Percentiles rank a stretch among this genome's conserved stretches.
Evolutionary conservation across 192 early-diverging fungal species (phyloP).

Genomic region (Umbelopsis sp.): DNA sequence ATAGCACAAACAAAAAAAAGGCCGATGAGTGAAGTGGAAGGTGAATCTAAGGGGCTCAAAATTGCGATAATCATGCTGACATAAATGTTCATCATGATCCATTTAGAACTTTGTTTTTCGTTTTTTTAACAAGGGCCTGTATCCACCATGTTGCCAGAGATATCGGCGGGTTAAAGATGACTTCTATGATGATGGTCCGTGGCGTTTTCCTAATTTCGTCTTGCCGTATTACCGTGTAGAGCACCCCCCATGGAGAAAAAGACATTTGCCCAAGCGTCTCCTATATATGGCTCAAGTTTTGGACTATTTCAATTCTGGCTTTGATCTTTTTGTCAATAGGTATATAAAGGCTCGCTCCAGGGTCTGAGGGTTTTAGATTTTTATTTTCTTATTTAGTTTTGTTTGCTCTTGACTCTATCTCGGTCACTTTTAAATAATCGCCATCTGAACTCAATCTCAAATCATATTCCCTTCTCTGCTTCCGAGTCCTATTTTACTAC

Average conservation of each 20-base stretch:
- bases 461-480: background rate
- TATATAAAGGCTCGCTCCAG: constrained; percentile 10
- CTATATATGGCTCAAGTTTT: constrained; percentile 7
- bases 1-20: background rate
- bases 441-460: background rate
- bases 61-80: background rate
- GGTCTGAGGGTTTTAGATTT: background rate
- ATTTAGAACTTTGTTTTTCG: background rate
- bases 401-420: background rate
- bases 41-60: background rate
- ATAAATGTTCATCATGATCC: constrained; percentile 10
- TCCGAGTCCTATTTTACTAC: background rate
- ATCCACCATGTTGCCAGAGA: too few relatives aligned
- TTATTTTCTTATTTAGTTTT: background rate
- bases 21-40: background rate
- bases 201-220: constrained; percentile 12
- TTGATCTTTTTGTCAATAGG: constrained; percentile 8
- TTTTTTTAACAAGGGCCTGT: background rate
- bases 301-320: constrained; percentile 20
- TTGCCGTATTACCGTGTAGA: background rate
- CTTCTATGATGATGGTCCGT: background rate
- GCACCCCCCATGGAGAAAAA: background rate
- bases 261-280: background rate
- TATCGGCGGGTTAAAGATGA: background rate
- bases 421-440: too few relatives aligned